Evolutionary conservation across 2,329 filamentous ascomycete species (phyloP).

Genomic region (Monosporascus sp.): DNA sequence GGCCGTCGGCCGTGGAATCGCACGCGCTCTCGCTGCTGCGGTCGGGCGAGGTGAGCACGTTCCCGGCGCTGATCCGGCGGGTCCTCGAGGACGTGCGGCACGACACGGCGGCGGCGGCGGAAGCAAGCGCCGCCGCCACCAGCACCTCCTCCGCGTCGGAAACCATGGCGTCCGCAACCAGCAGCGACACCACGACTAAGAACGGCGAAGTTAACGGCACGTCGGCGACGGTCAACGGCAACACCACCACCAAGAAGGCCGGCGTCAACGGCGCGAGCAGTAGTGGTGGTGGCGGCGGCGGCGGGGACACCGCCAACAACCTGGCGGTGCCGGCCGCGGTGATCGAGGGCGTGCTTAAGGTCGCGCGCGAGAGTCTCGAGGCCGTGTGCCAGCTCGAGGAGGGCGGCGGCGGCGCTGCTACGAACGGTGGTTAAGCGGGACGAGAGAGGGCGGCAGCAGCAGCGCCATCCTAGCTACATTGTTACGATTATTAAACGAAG

Average conservation of each 20-base stretch:
- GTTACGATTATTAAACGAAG: neutral
- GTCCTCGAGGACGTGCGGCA: constrained; percentile 58
- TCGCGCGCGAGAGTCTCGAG: constrained; percentile 55
- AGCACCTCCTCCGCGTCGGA: constrained; percentile 13
- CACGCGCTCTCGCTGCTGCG: constrained; percentile 58
- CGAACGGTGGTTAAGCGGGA: neutral
- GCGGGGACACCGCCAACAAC: constrained; percentile 27
- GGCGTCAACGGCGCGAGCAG: constrained; percentile 12
- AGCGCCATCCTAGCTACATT: neutral
- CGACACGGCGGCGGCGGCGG: constrained; percentile 36
- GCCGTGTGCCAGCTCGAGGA: constrained; percentile 38
- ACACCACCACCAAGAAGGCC: constrained; percentile 16
- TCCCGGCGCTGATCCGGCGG: constrained; percentile 55
- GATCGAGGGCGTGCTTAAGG: constrained; percentile 57
- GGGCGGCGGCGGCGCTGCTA: constrained; percentile 3
- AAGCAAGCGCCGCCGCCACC: constrained; percentile 12
- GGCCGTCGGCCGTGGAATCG: constrained; percentile 55
- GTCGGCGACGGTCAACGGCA: constrained; percentile 23
- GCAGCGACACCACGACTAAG: constrained; percentile 4
- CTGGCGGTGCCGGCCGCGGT: constrained; percentile 55
- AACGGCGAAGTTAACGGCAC: constrained; percentile 22
- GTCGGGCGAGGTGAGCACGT: constrained; percentile 53
- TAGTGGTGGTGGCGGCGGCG: neutral
- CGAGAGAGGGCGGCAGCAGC: neutral
- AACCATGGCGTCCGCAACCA: constrained; percentile 18